A percentile compares a stretch with the other conserved stretches of the same genome.
phyloP scores from a whole-genome alignment of 2,329 filamentous ascomycete genomes.

The Parastagonospora nodorum region DNA sequence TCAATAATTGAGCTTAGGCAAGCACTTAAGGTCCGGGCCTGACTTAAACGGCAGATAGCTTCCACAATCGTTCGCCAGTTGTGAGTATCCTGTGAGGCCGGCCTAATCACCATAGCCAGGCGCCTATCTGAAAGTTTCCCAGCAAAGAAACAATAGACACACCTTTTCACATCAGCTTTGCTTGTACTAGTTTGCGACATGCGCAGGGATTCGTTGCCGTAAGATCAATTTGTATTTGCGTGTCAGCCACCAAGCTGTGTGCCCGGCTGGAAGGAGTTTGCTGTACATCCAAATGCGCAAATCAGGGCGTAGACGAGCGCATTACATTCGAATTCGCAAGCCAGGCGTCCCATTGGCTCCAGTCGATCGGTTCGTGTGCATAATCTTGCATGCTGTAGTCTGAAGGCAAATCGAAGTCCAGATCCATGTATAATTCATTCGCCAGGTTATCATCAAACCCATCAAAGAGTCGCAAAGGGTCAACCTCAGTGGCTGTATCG shows the following conservation, averaged over 20 bases:
- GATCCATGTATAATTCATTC: not conserved
- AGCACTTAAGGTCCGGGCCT: no score
- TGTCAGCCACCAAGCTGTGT: not conserved
- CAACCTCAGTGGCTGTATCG: not conserved
- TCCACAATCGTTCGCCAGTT: no score
- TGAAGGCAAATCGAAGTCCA: not conserved
- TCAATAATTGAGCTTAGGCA: no score
- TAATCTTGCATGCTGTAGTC: not conserved
- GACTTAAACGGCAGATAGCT: no score
- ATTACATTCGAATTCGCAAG: slow-evolving; percentile 1
- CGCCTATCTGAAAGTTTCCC: no score
- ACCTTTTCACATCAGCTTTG: no score
- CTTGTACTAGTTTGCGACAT: no score
- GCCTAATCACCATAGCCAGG: no score
- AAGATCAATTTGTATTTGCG: no score
- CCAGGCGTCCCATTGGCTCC: slow-evolving; percentile 7
- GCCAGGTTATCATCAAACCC: not conserved
- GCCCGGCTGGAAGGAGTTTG: not conserved
- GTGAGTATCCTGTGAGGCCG: no score
- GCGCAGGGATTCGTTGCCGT: no score
- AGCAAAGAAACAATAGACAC: no score
- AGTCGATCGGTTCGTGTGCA: not conserved
- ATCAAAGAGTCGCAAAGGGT: not conserved
- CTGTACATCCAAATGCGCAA: not conserved
- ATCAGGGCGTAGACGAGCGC: not conserved